These are phyloP conservation scores for Saksenaea vasiformis DNA, from an alignment of 371 early-diverging fungal genomes.

Conservation along the genomic window DNA sequence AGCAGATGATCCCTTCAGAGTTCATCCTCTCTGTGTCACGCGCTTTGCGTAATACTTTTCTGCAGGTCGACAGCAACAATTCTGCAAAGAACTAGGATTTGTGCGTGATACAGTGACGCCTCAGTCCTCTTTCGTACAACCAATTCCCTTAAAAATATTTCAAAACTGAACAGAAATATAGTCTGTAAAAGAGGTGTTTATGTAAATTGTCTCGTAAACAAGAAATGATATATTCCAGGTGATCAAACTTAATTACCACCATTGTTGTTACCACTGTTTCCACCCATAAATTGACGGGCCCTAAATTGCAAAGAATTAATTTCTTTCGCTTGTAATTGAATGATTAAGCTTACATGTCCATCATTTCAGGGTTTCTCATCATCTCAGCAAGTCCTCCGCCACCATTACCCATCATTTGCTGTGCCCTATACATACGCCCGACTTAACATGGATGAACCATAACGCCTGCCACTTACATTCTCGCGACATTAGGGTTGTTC, in stretches of 20 bases:
- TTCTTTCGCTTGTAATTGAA: neutral
- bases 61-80: too few species aligned
- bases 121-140: too few species aligned
- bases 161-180: too few species aligned
- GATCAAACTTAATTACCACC: neutral
- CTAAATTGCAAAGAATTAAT: conserved; percentile 24
- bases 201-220: too few species aligned
- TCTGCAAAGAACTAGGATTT: too few species aligned
- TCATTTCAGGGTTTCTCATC: conserved; percentile 80
- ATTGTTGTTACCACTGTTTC: conserved; percentile 31
- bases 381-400: conserved; percentile 66
- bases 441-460: neutral
- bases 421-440: conserved; percentile 55
- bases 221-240: neutral
- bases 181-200: too few species aligned
- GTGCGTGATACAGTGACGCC: too few species aligned
- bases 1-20: too few species aligned
- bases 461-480: conserved; percentile 63
- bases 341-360: conserved; percentile 61
- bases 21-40: too few species aligned
- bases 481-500: conserved; percentile 85
- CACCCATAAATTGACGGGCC: conserved; percentile 75
- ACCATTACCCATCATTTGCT: conserved; percentile 72
- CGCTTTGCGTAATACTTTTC: too few species aligned
- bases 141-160: too few species aligned